Evolutionary conservation across 2,329 filamentous ascomycete genomes (phyloP).

Genomic region (Tolypocladium amazonense): DNA sequence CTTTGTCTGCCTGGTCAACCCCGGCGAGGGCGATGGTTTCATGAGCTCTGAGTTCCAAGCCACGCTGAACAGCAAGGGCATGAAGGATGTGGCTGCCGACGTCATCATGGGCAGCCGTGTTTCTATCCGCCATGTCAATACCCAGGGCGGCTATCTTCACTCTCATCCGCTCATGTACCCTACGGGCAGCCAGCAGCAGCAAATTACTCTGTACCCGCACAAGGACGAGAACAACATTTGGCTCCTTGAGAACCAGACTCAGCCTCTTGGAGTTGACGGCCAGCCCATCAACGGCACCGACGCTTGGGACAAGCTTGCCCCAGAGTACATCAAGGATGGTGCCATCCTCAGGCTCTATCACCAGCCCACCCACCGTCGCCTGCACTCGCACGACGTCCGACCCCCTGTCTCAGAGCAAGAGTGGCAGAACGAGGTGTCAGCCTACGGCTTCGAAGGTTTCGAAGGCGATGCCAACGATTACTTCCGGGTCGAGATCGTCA

Average conservation of each 20-base stretch:
- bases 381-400: constrained; percentile 93
- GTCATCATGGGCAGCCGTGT: constrained; percentile 82
- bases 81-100: constrained; percentile 91
- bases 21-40: constrained; percentile 95
- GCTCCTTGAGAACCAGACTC: constrained; percentile 91
- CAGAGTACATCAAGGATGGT: constrained; percentile 65
- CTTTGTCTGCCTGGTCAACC: constrained; percentile 86
- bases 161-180: constrained; percentile 98
- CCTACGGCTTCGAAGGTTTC: constrained; percentile 95
- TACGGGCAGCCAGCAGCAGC: constrained; percentile 93
- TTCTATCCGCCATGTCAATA: constrained; percentile 86
- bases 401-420: constrained; percentile 77
- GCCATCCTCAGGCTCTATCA: constrained; percentile 78
- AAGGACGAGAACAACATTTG: constrained; percentile 98
- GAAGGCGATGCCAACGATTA: constrained; percentile 93
- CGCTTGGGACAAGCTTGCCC: constrained; percentile 68
- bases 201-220: constrained; percentile 96
- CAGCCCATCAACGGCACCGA: constrained; percentile 67
- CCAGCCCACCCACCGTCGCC: constrained; percentile 67
- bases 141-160: constrained; percentile 94
- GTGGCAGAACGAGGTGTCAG: constrained; percentile 94
- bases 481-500: constrained; percentile 91
- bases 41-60: constrained; percentile 99
- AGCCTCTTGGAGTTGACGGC: constrained; percentile 68
- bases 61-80: constrained; percentile 89